Base-by-base conservation (phyloP, 192 early-diverging fungal species). In the Coemansia sp. region DNA sequence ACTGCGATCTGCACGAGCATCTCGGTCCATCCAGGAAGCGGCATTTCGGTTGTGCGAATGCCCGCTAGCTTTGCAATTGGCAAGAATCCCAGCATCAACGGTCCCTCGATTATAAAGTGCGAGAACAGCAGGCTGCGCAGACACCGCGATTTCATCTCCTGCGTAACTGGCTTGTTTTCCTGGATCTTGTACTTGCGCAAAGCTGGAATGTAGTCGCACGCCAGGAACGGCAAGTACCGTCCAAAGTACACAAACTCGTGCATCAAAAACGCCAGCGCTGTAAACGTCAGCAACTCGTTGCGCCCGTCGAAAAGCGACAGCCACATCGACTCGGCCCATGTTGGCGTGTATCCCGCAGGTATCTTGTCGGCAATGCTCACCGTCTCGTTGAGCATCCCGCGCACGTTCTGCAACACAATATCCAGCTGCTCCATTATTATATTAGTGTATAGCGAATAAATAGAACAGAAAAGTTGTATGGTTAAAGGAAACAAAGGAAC, bases 171-270 rank as follows among this genome's bases (percentile, higher is more conserved):
- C 70, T 91, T 89, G 51, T 19, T 67, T 19, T 72, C 86, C 83
- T 98, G 95, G 64, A 98, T 90, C 83, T 92, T 94, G 86, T 93
- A 98, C 73, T 91, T 87, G 64, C 90, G 85, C 71, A 96, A 84
- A 11, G 79, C 83, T 2, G 95, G 94, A 61, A 98, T 92, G 59
- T 87, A 85, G 75, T 98, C 95, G 65, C 88, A 88, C 52, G 90
- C 73, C 35, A 87, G 72, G 72, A 91, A 97, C 23, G 95, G 95
- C n/a, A 94, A 25, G 75, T 89, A 94, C 22, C 94, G 89, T n/a
- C 87, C 89, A 84, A 94, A 96, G 80, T 93, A 96, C 59, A 94
- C 92, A 41, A 91, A 51, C 78, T 98, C 92, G 85, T 98, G 94
- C 84, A 92, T 87, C 27, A 87, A 27, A 73, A 98, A 94, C 38